These are phyloP conservation scores for Penicillium expansum DNA, from an alignment of 2,329 filamentous ascomycete species.

Conservation along the genomic window DNA sequence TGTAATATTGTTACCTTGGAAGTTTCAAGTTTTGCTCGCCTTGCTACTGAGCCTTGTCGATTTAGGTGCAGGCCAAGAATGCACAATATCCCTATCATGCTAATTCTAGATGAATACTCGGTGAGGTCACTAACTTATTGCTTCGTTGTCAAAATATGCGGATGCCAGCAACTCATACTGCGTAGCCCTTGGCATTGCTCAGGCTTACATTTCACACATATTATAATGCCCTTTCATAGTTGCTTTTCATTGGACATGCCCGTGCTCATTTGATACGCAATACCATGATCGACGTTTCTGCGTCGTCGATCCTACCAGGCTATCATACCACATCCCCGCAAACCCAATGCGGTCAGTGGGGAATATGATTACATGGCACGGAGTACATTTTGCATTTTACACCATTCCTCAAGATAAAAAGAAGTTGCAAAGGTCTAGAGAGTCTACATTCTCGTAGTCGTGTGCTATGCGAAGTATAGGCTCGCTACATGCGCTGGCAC, in stretches of 20 bases:
- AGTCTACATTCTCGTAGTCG: neutral
- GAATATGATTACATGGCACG: neutral
- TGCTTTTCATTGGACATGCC: neutral
- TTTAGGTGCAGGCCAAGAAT: neutral
- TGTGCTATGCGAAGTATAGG: neutral
- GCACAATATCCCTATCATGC: neutral
- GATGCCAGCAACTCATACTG: neutral
- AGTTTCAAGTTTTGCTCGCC: neutral
- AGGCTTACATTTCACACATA: neutral
- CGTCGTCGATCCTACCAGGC: constrained; percentile 3
- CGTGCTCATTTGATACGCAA: neutral
- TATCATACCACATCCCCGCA: constrained; percentile 5
- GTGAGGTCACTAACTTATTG: neutral
- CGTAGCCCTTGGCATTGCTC: neutral
- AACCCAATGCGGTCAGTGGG: constrained; percentile 3
- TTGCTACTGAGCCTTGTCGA: neutral
- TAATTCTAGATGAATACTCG: neutral
- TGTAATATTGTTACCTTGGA: neutral
- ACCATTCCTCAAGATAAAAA: neutral
- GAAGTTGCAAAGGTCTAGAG: neutral
- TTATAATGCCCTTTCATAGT: neutral
- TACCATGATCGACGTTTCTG: constrained; percentile 8
- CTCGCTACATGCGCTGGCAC: neutral
- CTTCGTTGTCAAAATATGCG: neutral
- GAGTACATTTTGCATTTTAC: neutral